These are phyloP conservation scores for Fusarium odoratissimum DNA, from an alignment of 2,329 filamentous ascomycete species.

Conservation along the genomic window DNA sequence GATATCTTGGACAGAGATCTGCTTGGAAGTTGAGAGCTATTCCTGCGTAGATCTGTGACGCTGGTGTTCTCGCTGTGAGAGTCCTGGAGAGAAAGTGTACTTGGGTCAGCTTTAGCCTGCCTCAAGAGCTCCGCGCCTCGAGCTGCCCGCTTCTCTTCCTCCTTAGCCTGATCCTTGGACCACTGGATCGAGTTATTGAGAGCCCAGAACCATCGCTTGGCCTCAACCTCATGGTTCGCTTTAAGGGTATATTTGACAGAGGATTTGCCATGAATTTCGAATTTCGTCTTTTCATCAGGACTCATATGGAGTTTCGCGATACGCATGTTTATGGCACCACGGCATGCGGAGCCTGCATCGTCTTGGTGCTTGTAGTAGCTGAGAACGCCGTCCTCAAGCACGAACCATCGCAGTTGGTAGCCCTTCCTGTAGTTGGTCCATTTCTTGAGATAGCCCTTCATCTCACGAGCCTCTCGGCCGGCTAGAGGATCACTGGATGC, in stretches of 20 bases:
- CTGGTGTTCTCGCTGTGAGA: slow-evolving; percentile 65
- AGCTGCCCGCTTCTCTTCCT: slow-evolving; percentile 82
- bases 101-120: slow-evolving; percentile 83
- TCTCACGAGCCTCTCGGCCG: slow-evolving; percentile 90
- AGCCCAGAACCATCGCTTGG: slow-evolving; percentile 99
- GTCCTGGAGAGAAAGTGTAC: slow-evolving; percentile 60
- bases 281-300: slow-evolving; percentile 94
- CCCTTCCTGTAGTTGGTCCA: slow-evolving; percentile 99
- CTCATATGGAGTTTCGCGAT: slow-evolving; percentile 97
- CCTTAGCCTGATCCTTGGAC: slow-evolving; percentile 95
- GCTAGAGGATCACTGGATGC: slow-evolving; percentile 71
- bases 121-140: slow-evolving; percentile 80
- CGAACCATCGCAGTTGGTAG: slow-evolving; percentile 97
- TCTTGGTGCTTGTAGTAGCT: slow-evolving; percentile 99
- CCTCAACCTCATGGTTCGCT: slow-evolving; percentile 97
- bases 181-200: slow-evolving; percentile 99
- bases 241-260: slow-evolving; percentile 99
- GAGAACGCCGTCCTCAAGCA: slow-evolving; percentile 94
- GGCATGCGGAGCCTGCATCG: slow-evolving; percentile 93
- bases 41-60: slow-evolving; percentile 57
- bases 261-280: slow-evolving; percentile 97
- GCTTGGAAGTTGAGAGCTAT: slow-evolving; percentile 57
- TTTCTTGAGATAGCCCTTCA: slow-evolving; percentile 99
- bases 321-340: slow-evolving; percentile 98
- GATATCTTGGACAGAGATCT: slow-evolving; percentile 46